Conservation (phyloP, 1,284 basidiomycete genomes). For the Kwoniella shivajii region DNA sequence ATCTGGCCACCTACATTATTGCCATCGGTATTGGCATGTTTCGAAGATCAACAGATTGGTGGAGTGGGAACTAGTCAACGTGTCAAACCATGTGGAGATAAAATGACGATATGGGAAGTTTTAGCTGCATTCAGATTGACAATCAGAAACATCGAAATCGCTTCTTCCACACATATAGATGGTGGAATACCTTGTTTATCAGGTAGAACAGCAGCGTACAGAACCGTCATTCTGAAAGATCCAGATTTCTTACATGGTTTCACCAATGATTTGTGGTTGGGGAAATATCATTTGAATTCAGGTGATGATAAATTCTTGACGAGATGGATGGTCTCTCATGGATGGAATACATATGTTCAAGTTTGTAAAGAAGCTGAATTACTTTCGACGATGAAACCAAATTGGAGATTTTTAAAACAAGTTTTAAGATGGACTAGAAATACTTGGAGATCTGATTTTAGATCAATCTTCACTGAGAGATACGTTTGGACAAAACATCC, state of each 20-base stretch:
- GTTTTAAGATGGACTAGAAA: constrained; percentile 89
- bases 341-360: constrained; percentile 91
- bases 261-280: constrained; percentile 89
- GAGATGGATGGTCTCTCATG: constrained; percentile 93
- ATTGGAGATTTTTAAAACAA: constrained; percentile 92
- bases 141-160: constrained; percentile 89
- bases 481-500: constrained; percentile 85
- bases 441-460: constrained; percentile 86
- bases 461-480: constrained; percentile 83
- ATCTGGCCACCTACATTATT: constrained; percentile 89
- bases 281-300: constrained; percentile 88
- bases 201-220: constrained; percentile 86
- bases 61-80: constrained; percentile 88
- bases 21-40: constrained; percentile 81
- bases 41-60: constrained; percentile 89
- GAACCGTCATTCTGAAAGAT: constrained; percentile 89
- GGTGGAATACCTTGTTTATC: constrained; percentile 88
- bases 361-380: constrained; percentile 87
- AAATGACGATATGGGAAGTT: constrained; percentile 90
- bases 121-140: constrained; percentile 87
- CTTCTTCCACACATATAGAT: constrained; percentile 84
- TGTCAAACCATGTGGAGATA: constrained; percentile 73
- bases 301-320: constrained; percentile 93
- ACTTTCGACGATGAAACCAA: constrained; percentile 90
- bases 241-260: constrained; percentile 88